Evolutionary conservation across 73 alveolate species (phyloP).

Genomic region (Symbiodinium pilosum): DNA sequence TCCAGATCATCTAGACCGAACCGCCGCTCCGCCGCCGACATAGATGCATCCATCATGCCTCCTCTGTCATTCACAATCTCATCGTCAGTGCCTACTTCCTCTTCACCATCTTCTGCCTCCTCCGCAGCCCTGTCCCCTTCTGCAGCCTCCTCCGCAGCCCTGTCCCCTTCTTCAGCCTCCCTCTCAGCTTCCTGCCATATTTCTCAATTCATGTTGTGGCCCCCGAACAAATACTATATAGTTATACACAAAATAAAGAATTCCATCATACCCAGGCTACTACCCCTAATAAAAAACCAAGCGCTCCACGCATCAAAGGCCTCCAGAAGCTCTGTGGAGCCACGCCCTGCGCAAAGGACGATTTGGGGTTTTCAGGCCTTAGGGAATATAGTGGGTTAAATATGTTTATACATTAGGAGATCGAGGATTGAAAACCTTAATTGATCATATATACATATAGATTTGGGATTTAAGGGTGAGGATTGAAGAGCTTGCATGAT

Average conservation of each 20-base stretch:
- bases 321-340: not conserved
- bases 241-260: not conserved
- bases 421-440: not conserved
- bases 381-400: not conserved
- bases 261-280: not conserved
- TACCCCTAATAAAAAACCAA: not conserved
- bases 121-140: no score
- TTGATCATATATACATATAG: no score
- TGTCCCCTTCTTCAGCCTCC: not conserved
- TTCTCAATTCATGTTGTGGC: no score
- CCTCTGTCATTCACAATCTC: not conserved
- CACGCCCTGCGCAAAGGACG: not conserved
- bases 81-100: not conserved
- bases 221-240: not conserved
- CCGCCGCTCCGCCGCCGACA: no score
- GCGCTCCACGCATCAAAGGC: not conserved
- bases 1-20: not conserved
- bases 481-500: not conserved
- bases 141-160: no score
- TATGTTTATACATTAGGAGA: not conserved
- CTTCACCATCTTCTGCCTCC: not conserved
- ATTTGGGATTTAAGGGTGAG: not conserved
- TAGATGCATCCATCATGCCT: no score
- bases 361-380: no score
- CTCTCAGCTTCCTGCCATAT: not conserved